Base-by-base conservation (phyloP, 202 grass and related monocot species). In the Panicum virgatum region DNA sequence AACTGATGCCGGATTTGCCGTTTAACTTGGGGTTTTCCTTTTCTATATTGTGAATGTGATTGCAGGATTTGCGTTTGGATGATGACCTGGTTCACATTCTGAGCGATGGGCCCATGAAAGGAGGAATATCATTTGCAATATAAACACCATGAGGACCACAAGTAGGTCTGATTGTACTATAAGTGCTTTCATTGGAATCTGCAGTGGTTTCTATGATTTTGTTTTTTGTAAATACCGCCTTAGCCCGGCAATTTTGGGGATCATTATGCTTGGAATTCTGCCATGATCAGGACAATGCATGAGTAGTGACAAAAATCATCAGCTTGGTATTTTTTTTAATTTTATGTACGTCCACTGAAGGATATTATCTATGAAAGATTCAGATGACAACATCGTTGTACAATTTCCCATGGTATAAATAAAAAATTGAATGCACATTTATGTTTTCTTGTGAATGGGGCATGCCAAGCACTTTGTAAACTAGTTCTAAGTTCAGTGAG, bases 201-300 rank as follows among this genome's bases (percentile, higher is more conserved):
- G 12, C 61, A 58, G 61, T 74, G 78, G 62, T 75, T 75, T 75
- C 45, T 73, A 54, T 45, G 46, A n/a, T 57, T 86, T 27, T 44
- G n/a, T 48, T n/a, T 44, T 48, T 7, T 86, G 80, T 86, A 83
- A 70, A 90, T 90, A 90, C 74, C 38, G 4, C 56, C 54, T 7
- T 85, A 60, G 40, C 58, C 63, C 18, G 29, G 77, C 25, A 66
- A 40, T 7, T n/a, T 85, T 65, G 6, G 43, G 26, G 44, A 76
- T 12, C 12, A 46, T 2, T 46, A 15, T 4, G 26, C 47, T 36
- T 12, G 15, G 78, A 51, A 75, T 22, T 44, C 51, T 70, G 10
- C 27, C 51, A 13, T 37, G 12, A 9, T 71, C 25, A 47, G 78
- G 25, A 46, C 3, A n/a, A n/a, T n/a, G n/a, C 25, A n/a, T 4